phyloP scores from a whole-genome alignment of 2,329 filamentous ascomycete genomes.

The Cladophialophora psammophila region DNA sequence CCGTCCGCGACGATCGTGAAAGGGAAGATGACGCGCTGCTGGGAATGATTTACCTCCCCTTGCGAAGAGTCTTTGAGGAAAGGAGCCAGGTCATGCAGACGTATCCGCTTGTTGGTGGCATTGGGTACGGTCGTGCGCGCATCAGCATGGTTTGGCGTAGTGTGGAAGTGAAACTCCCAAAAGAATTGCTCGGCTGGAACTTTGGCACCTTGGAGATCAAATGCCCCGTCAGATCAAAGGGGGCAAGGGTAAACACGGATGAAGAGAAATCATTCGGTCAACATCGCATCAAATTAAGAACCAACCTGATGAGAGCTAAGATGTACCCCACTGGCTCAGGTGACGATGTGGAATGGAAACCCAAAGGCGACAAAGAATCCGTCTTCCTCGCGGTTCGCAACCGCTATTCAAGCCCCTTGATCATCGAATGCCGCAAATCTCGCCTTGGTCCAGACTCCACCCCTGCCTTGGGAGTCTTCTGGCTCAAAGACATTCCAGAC shows the following conservation, averaged over 20 bases:
- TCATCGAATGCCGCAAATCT: conserved; percentile 44
- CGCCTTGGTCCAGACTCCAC: conserved; percentile 42
- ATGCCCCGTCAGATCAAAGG: conserved; percentile 57
- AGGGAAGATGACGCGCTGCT: conserved; percentile 74
- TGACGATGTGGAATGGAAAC: conserved; percentile 58
- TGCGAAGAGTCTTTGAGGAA: conserved; percentile 67
- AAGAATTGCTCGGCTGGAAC: conserved; percentile 70
- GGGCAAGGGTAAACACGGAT: conserved; percentile 52
- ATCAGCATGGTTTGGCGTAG: conserved; percentile 78
- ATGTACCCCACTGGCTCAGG: conserved; percentile 72
- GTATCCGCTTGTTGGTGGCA: conserved; percentile 73
- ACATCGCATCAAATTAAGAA: conserved; percentile 66
- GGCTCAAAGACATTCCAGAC: conserved; percentile 67
- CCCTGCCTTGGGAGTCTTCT: conserved; percentile 43
- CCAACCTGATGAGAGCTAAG: conserved; percentile 67
- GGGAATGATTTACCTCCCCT: conserved; percentile 73
- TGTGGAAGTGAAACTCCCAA: conserved; percentile 67
- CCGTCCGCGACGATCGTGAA: conserved; percentile 71
- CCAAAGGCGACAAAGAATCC: conserved; percentile 37
- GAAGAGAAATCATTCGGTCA: conserved; percentile 59
- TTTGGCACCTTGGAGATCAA: conserved; percentile 73
- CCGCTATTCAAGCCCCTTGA: conserved; percentile 42
- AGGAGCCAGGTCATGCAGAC: conserved; percentile 70
- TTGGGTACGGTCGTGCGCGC: conserved; percentile 73
- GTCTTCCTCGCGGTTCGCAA: conserved; percentile 43